These are phyloP conservation scores for Skeletonema costatum DNA, from an alignment of 108 stramenopile genomes.

Conservation along the genomic window DNA sequence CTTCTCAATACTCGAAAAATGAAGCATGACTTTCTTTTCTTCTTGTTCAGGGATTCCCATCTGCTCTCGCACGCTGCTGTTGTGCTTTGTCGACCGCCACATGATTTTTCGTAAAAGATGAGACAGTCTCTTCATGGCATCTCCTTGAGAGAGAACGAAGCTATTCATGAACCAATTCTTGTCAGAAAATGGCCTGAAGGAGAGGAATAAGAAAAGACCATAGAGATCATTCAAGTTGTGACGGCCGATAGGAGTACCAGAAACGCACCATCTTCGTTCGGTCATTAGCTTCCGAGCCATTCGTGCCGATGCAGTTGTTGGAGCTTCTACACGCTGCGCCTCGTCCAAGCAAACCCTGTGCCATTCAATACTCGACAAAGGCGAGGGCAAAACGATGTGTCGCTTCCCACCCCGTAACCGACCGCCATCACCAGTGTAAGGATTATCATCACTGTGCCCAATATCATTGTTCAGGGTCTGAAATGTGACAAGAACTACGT, in stretches of 20 bases:
- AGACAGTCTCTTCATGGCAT: constrained; percentile 45
- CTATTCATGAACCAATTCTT: constrained; percentile 52
- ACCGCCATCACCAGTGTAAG: constrained; percentile 40
- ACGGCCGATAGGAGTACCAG: constrained; percentile 73
- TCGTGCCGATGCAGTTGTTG: constrained; percentile 65
- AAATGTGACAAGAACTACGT: constrained; percentile 69
- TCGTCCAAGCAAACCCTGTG: constrained; percentile 76
- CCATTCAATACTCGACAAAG: constrained; percentile 58
- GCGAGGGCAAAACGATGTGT: constrained; percentile 71
- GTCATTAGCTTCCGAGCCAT: constrained; percentile 72
- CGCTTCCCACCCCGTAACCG: constrained; percentile 48
- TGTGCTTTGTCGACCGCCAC: constrained; percentile 75
- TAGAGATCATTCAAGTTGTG: constrained; percentile 69
- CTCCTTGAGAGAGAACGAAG: constrained; percentile 21
- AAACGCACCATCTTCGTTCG: constrained; percentile 59
- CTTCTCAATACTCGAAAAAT: constrained; percentile 64
- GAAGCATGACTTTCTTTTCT: constrained; percentile 52
- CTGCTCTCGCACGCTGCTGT: constrained; percentile 51
- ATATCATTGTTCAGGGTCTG: constrained; percentile 61
- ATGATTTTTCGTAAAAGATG: constrained; percentile 48
- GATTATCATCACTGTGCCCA: constrained; percentile 67
- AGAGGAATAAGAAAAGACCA: constrained; percentile 63
- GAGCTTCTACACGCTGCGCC: constrained; percentile 70
- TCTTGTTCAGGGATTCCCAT: constrained; percentile 74
- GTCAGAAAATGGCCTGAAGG: constrained; percentile 50